Conservation (phyloP, 169 alveolate species). For the Babesia ovata region DNA sequence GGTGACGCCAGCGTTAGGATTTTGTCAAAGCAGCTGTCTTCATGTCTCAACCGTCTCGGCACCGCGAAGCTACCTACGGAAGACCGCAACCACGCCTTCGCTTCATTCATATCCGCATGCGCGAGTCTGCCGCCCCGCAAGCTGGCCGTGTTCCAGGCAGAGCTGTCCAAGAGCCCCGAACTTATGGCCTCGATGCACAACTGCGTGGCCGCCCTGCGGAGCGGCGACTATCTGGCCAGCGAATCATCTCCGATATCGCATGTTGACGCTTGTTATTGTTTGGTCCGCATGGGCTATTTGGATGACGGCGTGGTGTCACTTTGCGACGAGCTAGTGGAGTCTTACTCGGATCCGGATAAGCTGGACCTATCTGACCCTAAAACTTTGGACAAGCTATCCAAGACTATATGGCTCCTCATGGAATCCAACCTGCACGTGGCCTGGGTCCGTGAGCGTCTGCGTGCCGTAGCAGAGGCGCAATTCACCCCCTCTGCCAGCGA, state of each 20-base stretch:
- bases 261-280: constrained; percentile 12
- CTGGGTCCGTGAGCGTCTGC: constrained; percentile 37
- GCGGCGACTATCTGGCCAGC: background rate
- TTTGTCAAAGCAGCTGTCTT: constrained; percentile 16
- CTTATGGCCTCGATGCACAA: constrained; percentile 46
- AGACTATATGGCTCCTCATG: constrained; percentile 39
- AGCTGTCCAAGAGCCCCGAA: constrained; percentile 47
- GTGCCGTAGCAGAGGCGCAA: background rate
- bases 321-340: constrained; percentile 38
- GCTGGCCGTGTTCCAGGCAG: constrained; percentile 28
- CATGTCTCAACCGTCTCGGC: constrained; percentile 53
- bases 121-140: constrained; percentile 30
- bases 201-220: constrained; percentile 25
- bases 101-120: constrained; percentile 23
- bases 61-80: background rate
- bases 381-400: constrained; percentile 27
- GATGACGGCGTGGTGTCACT: constrained; percentile 43
- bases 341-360: background rate
- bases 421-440: constrained; percentile 45
- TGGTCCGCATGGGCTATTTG: constrained; percentile 38
- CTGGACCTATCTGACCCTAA: background rate
- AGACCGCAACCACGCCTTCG: constrained; percentile 19
- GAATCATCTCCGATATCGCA: background rate
- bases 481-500: constrained; percentile 11
- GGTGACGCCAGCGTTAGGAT: constrained; percentile 24